phyloP scores from a whole-genome alignment of 2,329 filamentous ascomycete genomes.

The Fusarium miscanthi region DNA sequence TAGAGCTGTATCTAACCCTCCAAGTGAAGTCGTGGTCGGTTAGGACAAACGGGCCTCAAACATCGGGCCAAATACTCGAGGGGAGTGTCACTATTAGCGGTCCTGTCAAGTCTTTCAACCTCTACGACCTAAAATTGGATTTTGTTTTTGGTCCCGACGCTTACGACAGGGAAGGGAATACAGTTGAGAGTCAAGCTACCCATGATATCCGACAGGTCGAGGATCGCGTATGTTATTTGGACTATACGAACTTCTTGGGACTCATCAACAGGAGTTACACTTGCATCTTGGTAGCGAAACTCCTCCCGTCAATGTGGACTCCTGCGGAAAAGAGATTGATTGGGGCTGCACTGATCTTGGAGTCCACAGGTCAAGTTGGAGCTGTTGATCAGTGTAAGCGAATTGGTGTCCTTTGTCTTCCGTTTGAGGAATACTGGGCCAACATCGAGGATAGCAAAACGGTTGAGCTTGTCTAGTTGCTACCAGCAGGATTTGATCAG shows the following conservation, averaged over 20 bases:
- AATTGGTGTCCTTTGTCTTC: neutral
- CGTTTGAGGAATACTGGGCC: neutral
- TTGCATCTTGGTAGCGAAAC: neutral
- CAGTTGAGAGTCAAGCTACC: neutral
- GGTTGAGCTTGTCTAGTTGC: neutral
- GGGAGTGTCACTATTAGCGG: neutral
- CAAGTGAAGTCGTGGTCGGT: neutral
- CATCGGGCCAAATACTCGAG: neutral
- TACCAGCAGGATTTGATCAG: neutral
- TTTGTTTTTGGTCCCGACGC: neutral
- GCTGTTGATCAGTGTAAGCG: neutral
- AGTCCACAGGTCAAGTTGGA: accelerated
- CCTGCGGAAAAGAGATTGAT: neutral
- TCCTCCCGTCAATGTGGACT: neutral
- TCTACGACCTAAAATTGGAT: neutral
- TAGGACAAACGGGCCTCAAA: neutral
- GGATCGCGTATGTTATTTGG: neutral
- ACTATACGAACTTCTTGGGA: neutral
- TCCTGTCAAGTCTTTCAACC: neutral
- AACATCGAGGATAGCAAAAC: neutral
- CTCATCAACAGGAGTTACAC: neutral
- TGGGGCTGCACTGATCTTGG: neutral
- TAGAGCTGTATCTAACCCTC: neutral
- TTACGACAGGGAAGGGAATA: neutral
- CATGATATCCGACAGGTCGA: neutral